A percentile compares a stretch with the other conserved stretches of the same genome.
Evolutionary conservation across 345 rosid genomes (phyloP).

Genomic region (Carallia pectinifolia): DNA sequence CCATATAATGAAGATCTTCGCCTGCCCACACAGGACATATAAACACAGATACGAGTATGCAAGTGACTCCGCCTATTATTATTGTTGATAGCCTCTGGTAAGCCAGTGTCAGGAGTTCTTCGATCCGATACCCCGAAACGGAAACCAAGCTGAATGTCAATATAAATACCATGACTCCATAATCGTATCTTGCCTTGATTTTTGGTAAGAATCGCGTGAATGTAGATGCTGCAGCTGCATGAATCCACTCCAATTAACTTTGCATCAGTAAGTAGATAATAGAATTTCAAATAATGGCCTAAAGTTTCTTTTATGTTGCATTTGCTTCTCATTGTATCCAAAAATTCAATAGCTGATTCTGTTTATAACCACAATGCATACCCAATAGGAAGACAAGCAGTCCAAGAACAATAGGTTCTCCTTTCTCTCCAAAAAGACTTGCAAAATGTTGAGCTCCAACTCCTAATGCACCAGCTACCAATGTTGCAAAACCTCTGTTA

Average conservation of each 20-base stretch:
- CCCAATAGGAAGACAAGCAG: conserved; percentile 24
- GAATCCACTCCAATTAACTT: not conserved
- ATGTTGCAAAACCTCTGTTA: conserved; percentile 29
- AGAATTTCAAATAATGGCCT: not conserved
- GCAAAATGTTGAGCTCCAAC: conserved; percentile 28
- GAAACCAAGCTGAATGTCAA: conserved; percentile 38
- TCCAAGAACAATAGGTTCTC: conserved; percentile 24
- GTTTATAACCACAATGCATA: not conserved
- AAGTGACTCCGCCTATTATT: conserved; percentile 24
- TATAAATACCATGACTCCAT: conserved; percentile 38
- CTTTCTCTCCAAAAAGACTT: conserved; percentile 22
- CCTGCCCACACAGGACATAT: conserved; percentile 36
- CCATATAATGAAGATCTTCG: conserved; percentile 27
- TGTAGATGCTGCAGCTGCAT: conserved; percentile 32
- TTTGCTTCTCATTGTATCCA: no score
- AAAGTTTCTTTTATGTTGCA: not conserved
- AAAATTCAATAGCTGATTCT: no score
- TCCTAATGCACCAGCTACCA: conserved; percentile 24
- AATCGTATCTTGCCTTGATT: conserved; percentile 42
- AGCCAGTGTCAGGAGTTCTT: conserved; percentile 19
- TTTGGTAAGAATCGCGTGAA: conserved; percentile 37
- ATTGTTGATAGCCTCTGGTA: conserved; percentile 24
- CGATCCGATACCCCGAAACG: conserved; percentile 24
- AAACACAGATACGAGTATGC: conserved; percentile 23
- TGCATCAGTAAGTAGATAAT: not conserved